Conservation (phyloP, 2,329 filamentous ascomycete genomes). For the Alternaria infectoria region DNA sequence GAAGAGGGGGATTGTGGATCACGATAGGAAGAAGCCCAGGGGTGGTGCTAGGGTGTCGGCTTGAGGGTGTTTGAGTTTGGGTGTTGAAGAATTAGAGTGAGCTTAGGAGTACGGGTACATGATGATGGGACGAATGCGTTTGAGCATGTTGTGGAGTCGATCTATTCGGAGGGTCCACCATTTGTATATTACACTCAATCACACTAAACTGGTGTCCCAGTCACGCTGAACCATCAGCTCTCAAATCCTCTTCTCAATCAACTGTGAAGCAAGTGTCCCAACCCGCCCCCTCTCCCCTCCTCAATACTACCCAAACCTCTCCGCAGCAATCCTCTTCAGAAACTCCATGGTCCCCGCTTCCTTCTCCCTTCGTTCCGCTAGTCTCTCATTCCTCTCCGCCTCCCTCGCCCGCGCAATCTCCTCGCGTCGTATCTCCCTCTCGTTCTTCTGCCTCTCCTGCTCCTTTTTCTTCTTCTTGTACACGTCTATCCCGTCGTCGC, state of each 20-base stretch:
- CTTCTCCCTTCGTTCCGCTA: slow-evolving; percentile 72
- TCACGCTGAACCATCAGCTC: background rate
- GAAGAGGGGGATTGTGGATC: slow-evolving; percentile 54
- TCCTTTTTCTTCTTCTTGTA: slow-evolving; percentile 71
- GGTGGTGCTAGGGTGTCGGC: background rate
- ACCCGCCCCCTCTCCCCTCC: too few relatives aligned
- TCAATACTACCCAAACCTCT: slow-evolving; percentile 60
- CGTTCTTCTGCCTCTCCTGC: slow-evolving; percentile 76
- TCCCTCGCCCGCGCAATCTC: slow-evolving; percentile 76
- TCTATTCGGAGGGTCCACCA: background rate
- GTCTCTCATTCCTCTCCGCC: slow-evolving; percentile 80
- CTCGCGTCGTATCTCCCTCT: slow-evolving; percentile 81
- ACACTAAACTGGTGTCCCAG: background rate
- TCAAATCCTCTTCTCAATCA: background rate
- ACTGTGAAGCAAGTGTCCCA: too few relatives aligned
- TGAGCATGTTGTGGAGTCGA: background rate
- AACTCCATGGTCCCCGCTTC: slow-evolving; percentile 86
- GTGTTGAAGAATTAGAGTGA: background rate
- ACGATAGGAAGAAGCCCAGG: slow-evolving; percentile 11
- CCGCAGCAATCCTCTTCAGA: slow-evolving; percentile 77
- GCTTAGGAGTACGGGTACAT: background rate
- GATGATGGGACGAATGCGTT: background rate
- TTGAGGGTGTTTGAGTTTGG: background rate
- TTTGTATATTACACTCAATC: background rate
- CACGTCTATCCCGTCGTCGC: slow-evolving; percentile 68